A percentile compares a stretch with the other conserved stretches of the same genome.
These are phyloP conservation scores for Canavalia gladiata DNA, from an alignment of 306 rosid species.

Conservation along the genomic window DNA sequence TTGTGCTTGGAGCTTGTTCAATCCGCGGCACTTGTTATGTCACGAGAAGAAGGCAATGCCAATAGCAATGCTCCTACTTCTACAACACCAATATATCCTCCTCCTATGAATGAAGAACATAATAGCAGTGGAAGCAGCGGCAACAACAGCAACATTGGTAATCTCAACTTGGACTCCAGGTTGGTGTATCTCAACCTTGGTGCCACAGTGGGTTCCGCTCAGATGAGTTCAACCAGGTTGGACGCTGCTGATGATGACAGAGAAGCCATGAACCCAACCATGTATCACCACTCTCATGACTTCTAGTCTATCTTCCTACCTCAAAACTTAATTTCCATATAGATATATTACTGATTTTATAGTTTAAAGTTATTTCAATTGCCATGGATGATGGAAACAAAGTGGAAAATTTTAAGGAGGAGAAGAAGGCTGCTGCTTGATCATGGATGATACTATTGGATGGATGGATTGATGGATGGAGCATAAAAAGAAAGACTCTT, in stretches of 20 bases:
- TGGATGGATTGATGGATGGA: not conserved
- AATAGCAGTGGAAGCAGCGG: constrained; percentile 55
- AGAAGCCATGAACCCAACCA: constrained; percentile 60
- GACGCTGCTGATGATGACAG: constrained; percentile 63
- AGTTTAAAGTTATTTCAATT: constrained; percentile 36
- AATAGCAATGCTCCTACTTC: constrained; percentile 61
- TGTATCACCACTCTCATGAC: constrained; percentile 78
- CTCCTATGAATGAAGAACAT: constrained; percentile 72
- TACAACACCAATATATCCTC: constrained; percentile 65
- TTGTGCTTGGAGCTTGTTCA: constrained; percentile 94
- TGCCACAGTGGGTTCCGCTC: constrained; percentile 50
- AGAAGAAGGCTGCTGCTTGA: constrained; percentile 3
- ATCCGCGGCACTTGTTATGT: constrained; percentile 92
- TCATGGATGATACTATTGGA: constrained; percentile 41
- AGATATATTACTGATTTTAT: constrained; percentile 31
- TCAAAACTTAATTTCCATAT: not conserved
- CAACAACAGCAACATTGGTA: constrained; percentile 53
- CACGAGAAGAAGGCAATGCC: constrained; percentile 83
- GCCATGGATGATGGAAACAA: constrained; percentile 36
- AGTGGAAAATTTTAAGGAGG: constrained; percentile 16
- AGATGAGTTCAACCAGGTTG: constrained; percentile 62
- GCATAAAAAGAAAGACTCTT: constrained; percentile 28
- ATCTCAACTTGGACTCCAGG: constrained; percentile 79
- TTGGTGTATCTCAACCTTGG: constrained; percentile 95
- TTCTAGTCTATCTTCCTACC: constrained; percentile 45